Percentiles rank a stretch among this genome's conserved stretches.
phyloP scores from a whole-genome alignment of 2,329 filamentous ascomycete species.

The Diaporthe citriasiana region DNA sequence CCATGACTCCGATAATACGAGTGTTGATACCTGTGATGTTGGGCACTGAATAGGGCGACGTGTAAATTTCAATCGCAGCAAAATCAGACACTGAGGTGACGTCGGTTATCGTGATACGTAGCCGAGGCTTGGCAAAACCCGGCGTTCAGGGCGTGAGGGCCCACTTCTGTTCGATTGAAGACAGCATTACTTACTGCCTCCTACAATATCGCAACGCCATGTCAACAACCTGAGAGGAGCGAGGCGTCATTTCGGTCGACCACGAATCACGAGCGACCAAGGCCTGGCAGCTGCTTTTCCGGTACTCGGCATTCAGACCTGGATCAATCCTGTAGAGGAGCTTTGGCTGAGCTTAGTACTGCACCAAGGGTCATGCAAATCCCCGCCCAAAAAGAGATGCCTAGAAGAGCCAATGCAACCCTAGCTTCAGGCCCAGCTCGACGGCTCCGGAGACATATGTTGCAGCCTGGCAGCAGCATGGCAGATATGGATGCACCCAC shows the following conservation, averaged over 20 bases:
- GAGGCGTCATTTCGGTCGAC: no score
- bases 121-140: neutral
- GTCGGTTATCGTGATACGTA: constrained; percentile 32
- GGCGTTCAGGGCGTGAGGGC: neutral
- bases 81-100: neutral
- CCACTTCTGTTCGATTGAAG: neutral
- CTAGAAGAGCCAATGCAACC: neutral
- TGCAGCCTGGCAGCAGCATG: neutral
- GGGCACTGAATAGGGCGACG: neutral
- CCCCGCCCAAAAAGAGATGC: neutral
- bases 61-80: constrained; percentile 13
- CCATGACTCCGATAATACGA: constrained; percentile 10
- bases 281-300: neutral
- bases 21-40: neutral
- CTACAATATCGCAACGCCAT: neutral
- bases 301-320: neutral
- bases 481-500: neutral
- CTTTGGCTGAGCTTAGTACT: neutral
- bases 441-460: neutral
- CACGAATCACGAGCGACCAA: neutral
- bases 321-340: neutral
- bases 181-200: neutral
- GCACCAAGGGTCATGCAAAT: neutral
- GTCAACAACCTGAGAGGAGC: neutral
- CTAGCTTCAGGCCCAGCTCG: neutral